Evolutionary conservation across 192 early-diverging fungal genomes (phyloP).

Genomic region (Coemansia sp.): DNA sequence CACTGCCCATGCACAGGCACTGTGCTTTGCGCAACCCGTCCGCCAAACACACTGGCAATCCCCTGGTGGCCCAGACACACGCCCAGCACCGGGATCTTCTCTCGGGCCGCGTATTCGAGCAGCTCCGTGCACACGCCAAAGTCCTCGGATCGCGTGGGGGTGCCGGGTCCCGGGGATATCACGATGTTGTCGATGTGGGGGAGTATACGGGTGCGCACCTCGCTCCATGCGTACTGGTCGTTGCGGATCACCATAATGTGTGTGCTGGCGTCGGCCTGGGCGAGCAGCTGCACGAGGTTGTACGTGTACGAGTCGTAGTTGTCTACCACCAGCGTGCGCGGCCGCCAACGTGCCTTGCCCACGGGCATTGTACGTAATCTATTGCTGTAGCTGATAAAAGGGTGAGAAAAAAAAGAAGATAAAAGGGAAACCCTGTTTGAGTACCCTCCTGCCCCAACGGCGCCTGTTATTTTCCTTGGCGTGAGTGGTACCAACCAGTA

Average conservation of each 20-base stretch:
- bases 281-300: conserved; percentile 76
- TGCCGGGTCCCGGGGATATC: conserved; percentile 93
- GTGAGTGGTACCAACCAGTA: not conserved
- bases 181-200: conserved; percentile 85
- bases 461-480: no score
- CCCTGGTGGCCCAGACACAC: conserved; percentile 95
- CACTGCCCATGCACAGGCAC: conserved; percentile 82
- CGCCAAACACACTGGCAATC: conserved; percentile 67
- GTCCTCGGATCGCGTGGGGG: conserved; percentile 59
- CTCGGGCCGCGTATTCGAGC: not conserved
- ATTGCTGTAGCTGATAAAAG: not conserved
- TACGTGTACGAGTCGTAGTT: conserved; percentile 99
- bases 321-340: conserved; percentile 75
- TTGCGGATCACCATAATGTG: conserved; percentile 84
- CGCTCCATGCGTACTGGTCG: conserved; percentile 83
- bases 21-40: conserved; percentile 57
- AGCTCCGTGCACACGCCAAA: conserved; percentile 37
- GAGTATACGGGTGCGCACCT: conserved; percentile 53
- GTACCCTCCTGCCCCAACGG: no score
- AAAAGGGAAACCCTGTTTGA: not conserved
- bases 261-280: not conserved
- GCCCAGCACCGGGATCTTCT: conserved; percentile 69
- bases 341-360: not conserved
- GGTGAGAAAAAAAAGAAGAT: not conserved
- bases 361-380: not conserved